phyloP scores from a whole-genome alignment of 2,329 filamentous ascomycete species.

The Neopestalotiopsis sp. region DNA sequence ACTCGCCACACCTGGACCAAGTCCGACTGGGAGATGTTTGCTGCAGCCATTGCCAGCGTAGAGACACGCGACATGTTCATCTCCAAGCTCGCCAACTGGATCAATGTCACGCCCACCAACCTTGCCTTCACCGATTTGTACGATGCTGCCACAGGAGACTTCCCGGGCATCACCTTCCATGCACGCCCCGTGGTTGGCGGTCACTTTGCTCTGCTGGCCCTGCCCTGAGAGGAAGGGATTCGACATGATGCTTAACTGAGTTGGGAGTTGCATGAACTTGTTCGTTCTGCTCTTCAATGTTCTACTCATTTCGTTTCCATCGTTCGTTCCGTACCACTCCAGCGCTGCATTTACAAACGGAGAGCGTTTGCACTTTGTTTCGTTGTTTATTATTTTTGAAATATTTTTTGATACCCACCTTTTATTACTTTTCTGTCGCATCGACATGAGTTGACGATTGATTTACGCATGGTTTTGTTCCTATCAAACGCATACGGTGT shows the following conservation, averaged over 20 bases:
- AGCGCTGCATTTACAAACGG: not conserved
- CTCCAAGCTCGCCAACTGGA: slow-evolving; percentile 72
- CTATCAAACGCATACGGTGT: too few species aligned
- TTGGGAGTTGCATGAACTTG: not conserved
- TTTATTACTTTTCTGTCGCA: not conserved
- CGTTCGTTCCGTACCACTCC: not conserved
- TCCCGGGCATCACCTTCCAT: slow-evolving; percentile 70
- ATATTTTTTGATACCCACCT: not conserved
- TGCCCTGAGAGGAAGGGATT: slow-evolving; percentile 40
- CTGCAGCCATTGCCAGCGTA: slow-evolving; percentile 73
- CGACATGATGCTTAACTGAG: not conserved
- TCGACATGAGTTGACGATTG: too few species aligned
- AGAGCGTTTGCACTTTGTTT: not conserved
- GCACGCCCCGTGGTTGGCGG: slow-evolving; percentile 82
- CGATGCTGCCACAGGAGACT: slow-evolving; percentile 73
- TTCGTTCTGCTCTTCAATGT: not conserved
- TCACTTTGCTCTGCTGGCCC: slow-evolving; percentile 78
- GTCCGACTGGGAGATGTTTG: slow-evolving; percentile 86
- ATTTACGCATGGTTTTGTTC: slow-evolving; percentile 4
- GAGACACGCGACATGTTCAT: slow-evolving; percentile 70
- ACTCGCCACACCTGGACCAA: slow-evolving; percentile 83
- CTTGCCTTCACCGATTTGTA: slow-evolving; percentile 80
- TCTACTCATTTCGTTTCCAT: not conserved
- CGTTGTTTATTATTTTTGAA: not conserved
- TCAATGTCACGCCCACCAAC: slow-evolving; percentile 75